Percentiles rank a stretch among this genome's conserved stretches.
These are phyloP conservation scores for Aureobasidium sp. DNA, from an alignment of 2,329 filamentous ascomycete species.

Conservation along the genomic window DNA sequence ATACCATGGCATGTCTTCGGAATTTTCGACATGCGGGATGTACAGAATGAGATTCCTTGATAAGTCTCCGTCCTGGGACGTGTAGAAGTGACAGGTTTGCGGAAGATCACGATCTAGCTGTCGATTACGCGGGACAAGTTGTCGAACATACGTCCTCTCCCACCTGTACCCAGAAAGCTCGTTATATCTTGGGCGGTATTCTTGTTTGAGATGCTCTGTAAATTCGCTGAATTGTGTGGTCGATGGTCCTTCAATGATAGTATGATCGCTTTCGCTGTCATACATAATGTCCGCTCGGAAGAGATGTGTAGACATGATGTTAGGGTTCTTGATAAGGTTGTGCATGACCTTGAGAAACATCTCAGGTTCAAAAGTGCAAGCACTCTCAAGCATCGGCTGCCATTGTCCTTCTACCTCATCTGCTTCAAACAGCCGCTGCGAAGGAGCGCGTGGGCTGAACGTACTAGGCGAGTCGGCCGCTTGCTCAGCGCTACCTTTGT, in stretches of 20 bases:
- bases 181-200: conserved; percentile 25
- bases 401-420: conserved; percentile 11
- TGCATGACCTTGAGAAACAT: conserved; percentile 62
- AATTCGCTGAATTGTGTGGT: conserved; percentile 33
- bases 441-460: neutral
- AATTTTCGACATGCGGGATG: conserved; percentile 59
- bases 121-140: conserved; percentile 74
- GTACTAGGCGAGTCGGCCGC: neutral
- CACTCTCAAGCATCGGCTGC: conserved; percentile 30
- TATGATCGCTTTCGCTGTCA: conserved; percentile 37
- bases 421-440: neutral
- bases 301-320: conserved; percentile 69
- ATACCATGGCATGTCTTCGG: conserved; percentile 72
- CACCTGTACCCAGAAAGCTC: conserved; percentile 33
- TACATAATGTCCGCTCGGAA: conserved; percentile 70
- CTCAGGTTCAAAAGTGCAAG: conserved; percentile 56
- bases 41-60: conserved; percentile 62
- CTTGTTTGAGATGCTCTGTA: conserved; percentile 42
- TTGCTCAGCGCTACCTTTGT: neutral
- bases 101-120: conserved; percentile 66
- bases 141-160: conserved; percentile 63
- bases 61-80: conserved; percentile 22
- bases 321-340: conserved; percentile 71
- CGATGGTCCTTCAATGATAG: conserved; percentile 15
- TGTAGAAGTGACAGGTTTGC: conserved; percentile 72